phyloP scores from a whole-genome alignment of 139 green algal species.

The Auxenochlorella pyrenoidosa region DNA sequence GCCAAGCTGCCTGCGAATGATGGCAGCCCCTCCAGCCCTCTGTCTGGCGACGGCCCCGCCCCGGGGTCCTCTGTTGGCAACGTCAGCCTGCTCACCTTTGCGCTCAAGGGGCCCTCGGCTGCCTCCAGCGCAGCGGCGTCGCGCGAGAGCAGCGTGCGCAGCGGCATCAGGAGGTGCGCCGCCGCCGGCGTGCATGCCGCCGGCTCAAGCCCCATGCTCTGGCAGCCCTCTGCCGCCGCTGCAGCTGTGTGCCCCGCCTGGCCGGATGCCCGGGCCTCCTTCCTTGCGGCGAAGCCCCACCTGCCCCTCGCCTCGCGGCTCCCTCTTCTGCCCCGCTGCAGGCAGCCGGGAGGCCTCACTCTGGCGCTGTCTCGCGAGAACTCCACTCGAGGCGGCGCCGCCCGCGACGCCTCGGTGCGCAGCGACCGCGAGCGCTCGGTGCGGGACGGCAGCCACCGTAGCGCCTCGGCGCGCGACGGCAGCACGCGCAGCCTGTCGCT shows the following conservation, averaged over 20 bases:
- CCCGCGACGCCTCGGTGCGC: slow-evolving; percentile 3
- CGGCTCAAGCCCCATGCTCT: no score
- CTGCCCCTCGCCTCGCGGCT: not conserved
- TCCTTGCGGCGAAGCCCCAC: not conserved
- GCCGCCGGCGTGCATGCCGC: not conserved
- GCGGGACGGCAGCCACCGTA: not conserved
- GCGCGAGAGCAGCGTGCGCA: not conserved
- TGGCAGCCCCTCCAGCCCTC: not conserved
- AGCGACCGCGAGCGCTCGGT: not conserved
- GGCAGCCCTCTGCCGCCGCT: no score
- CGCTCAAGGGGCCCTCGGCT: slow-evolving; percentile 1
- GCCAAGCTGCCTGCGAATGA: not conserved
- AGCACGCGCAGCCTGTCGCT: not conserved
- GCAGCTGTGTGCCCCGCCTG: no score
- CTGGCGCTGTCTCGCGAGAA: slow-evolving; percentile 30
- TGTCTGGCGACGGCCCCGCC: not conserved
- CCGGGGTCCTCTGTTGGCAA: not conserved
- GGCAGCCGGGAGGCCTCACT: slow-evolving; percentile 34
- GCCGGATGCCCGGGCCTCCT: no score
- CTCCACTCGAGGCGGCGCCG: slow-evolving; percentile 6
- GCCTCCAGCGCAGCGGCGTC: not conserved
- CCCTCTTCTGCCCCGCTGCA: not conserved
- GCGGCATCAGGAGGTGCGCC: slow-evolving; percentile 8
- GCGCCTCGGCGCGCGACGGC: not conserved
- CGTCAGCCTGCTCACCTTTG: slow-evolving; percentile 8